Base-by-base conservation (phyloP, 2,329 filamentous ascomycete species). In the Penicillium sp. region DNA sequence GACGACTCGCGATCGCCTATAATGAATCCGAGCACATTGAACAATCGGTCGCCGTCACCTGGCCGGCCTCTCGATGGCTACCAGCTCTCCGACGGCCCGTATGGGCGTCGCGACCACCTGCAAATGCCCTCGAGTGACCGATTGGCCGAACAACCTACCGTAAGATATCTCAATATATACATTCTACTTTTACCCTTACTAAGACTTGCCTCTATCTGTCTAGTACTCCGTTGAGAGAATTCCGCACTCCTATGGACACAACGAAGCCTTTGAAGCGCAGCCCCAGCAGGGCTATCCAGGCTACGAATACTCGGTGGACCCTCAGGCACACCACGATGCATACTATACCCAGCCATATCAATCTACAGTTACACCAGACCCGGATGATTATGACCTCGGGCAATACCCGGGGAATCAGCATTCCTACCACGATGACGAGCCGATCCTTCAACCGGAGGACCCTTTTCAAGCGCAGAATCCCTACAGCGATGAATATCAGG, bases 261-360 rank as follows among this genome's bases (percentile, higher is more conserved):
- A 86, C 71, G 84, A 89, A 67, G 81, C 82, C 58, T 89, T 87
- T 73, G 85, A 88, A 64, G 66, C 80, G 78, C 82, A 85, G 63
- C 82, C 78, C 58, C 71, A 66, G 3, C 76, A 76, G 50, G 76
- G 83, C 64, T 85, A 86, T 66, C 81, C 84, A 47, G 83, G 83
- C 64, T 82, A 83, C 61, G 90, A 93, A 60, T 93, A 95, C 75
- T 83, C 88, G 4, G 79, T 97, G 64, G 88, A 92, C 71, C 93
- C 94, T 9, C 89, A 96, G 75, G 88, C 89, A 61, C 92, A 97
- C 71, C 92, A 95, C 74, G 92, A 97, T 77, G 86, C 88, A 59
- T 97, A 97, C 81, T 94, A 91, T 76, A 91, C 89, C 69, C 88
- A 90, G 68, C 90, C 92, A 1, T 96, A 96, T 76, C 86, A 93